These are phyloP conservation scores for Aspergillus bertholletiae DNA, from an alignment of 495 filamentous ascomycete species.

Conservation along the genomic window DNA sequence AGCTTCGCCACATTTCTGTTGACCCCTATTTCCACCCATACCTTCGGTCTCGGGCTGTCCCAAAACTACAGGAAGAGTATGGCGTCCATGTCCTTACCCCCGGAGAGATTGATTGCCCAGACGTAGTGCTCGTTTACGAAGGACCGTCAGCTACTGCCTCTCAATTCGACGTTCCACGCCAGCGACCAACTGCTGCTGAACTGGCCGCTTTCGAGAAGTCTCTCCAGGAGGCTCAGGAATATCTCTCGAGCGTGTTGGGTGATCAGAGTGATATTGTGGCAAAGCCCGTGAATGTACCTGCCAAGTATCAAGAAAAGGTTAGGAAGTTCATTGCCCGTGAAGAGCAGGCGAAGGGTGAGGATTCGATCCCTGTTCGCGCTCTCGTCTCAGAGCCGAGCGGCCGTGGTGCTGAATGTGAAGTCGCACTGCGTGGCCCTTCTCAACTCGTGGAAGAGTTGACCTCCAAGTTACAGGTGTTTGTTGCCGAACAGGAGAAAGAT, in stretches of 20 bases:
- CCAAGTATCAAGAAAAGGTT: slow-evolving; percentile 79
- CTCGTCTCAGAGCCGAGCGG: slow-evolving; percentile 42
- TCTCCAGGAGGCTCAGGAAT: slow-evolving; percentile 67
- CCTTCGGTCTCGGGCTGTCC: slow-evolving; percentile 59
- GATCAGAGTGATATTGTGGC: slow-evolving; percentile 67
- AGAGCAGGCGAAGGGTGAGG: slow-evolving; percentile 61
- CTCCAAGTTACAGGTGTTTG: slow-evolving; percentile 67
- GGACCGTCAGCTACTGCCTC: slow-evolving; percentile 52
- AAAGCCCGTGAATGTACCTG: slow-evolving; percentile 62
- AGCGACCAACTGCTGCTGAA: slow-evolving; percentile 57
- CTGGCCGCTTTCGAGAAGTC: slow-evolving; percentile 62
- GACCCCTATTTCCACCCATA: slow-evolving; percentile 87
- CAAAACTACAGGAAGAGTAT: slow-evolving; percentile 64
- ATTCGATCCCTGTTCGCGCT: slow-evolving; percentile 71
- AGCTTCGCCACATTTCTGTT: slow-evolving; percentile 64
- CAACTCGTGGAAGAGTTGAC: slow-evolving; percentile 65
- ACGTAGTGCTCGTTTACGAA: slow-evolving; percentile 85
- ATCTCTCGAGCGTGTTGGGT: slow-evolving; percentile 65
- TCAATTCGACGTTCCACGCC: slow-evolving; percentile 65
- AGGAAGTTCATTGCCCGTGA: slow-evolving; percentile 72
- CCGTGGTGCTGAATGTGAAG: slow-evolving; percentile 30
- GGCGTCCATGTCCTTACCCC: slow-evolving; percentile 80
- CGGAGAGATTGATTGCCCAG: slow-evolving; percentile 54
- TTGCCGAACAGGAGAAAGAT: slow-evolving; percentile 79
- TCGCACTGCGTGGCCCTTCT: slow-evolving; percentile 74